These are phyloP conservation scores for Magnusiomyces paraingens DNA, from an alignment of 1,139 yeast species.

Conservation along the genomic window DNA sequence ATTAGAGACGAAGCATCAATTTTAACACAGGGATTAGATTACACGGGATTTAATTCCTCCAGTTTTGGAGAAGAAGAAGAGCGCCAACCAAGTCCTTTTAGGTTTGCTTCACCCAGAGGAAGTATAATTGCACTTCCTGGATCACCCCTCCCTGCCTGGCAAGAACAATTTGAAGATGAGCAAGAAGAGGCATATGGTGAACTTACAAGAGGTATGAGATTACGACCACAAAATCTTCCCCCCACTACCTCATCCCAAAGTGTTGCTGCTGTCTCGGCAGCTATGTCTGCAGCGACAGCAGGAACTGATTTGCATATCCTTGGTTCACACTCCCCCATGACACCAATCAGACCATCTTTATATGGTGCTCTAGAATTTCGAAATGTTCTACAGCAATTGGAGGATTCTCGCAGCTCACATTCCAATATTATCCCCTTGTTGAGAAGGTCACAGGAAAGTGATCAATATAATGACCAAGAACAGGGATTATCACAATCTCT, in stretches of 20 bases:
- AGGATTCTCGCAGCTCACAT: slow-evolving; percentile 14
- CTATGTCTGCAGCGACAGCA: slow-evolving; percentile 6
- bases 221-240: slow-evolving; percentile 16
- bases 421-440: slow-evolving; percentile 11
- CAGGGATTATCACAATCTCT: neutral
- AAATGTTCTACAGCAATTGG: slow-evolving; percentile 24
- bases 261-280: slow-evolving; percentile 7
- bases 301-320: slow-evolving; percentile 3
- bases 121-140: neutral
- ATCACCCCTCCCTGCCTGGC: slow-evolving; percentile 10
- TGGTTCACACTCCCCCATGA: slow-evolving; percentile 11
- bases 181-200: slow-evolving; percentile 27
- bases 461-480: neutral
- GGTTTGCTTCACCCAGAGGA: neutral
- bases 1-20: slow-evolving; percentile 16
- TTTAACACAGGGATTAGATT: slow-evolving; percentile 21
- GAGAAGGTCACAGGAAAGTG: neutral
- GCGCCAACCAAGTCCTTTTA: neutral
- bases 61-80: neutral
- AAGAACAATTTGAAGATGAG: slow-evolving; percentile 20
- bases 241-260: slow-evolving; percentile 3
- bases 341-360: slow-evolving; percentile 39
- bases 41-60: slow-evolving; percentile 14
- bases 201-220: slow-evolving; percentile 26
- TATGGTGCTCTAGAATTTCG: slow-evolving; percentile 40